Conservation (phyloP, 2,329 filamentous ascomycete genomes). For the Penicillium palitans region DNA sequence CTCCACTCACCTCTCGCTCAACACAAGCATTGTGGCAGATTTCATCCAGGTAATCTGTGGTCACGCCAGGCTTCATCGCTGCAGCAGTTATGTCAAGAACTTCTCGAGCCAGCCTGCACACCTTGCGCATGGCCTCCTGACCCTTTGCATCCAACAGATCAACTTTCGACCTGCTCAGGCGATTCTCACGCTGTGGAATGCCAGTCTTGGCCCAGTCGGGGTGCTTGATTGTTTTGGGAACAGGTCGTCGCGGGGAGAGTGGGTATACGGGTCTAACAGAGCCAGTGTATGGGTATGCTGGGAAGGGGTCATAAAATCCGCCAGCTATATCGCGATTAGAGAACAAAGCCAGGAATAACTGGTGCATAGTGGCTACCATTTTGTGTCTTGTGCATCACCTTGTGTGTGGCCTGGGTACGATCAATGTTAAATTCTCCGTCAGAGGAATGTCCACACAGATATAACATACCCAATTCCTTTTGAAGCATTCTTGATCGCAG, state of each 20-base stretch:
- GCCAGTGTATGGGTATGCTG: conserved; percentile 76
- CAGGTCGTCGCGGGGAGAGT: conserved; percentile 65
- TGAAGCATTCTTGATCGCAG: conserved; percentile 95
- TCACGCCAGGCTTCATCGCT: conserved; percentile 76
- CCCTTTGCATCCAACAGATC: conserved; percentile 72
- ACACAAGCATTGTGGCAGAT: conserved; percentile 87
- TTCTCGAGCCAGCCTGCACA: conserved; percentile 77
- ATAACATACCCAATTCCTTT: conserved; percentile 80
- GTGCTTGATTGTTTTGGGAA: conserved; percentile 73
- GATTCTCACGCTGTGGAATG: conserved; percentile 60
- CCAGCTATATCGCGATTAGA: conserved; percentile 75
- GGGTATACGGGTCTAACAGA: conserved; percentile 78
- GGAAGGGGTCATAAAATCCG: conserved; percentile 83
- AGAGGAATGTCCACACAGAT: neutral
- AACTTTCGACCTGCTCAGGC: conserved; percentile 70
- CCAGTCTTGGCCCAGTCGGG: conserved; percentile 83
- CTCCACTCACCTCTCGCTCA: conserved; percentile 66
- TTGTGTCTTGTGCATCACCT: conserved; percentile 66
- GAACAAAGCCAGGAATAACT: neutral
- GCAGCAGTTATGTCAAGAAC: conserved; percentile 84
- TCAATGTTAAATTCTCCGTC: neutral
- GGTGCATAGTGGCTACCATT: conserved; percentile 51
- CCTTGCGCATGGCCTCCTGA: conserved; percentile 83
- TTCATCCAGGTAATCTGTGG: conserved; percentile 87
- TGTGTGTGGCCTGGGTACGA: conserved; percentile 39